phyloP scores from a whole-genome alignment of 129 eudicot genomes.

The Escallonia rubra region DNA sequence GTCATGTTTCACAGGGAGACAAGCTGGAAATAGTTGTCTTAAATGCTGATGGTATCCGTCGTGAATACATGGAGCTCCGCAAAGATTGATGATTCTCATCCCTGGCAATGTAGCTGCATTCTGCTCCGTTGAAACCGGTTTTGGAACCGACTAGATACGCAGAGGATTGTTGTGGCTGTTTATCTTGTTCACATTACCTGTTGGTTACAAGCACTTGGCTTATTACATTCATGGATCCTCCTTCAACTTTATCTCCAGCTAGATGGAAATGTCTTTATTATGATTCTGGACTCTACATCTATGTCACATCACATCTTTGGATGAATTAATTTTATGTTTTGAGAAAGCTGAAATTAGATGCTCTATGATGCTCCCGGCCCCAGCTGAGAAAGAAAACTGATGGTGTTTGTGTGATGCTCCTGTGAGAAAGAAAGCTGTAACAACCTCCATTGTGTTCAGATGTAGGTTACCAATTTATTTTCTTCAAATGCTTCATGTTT shows the following conservation, averaged over 20 bases:
- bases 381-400: too few species aligned
- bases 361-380: too few species aligned
- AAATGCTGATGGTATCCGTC: constrained; percentile 48
- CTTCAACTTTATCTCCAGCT: background rate
- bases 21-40: constrained; percentile 68
- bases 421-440: too few species aligned
- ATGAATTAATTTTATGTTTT: too few species aligned
- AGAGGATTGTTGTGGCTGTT: background rate
- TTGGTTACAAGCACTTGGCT: background rate
- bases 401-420: too few species aligned
- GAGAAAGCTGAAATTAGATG: too few species aligned
- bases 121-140: background rate
- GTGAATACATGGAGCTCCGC: constrained; percentile 70
- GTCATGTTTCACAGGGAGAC: constrained; percentile 60
- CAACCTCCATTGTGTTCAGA: too few species aligned
- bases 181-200: constrained; percentile 1
- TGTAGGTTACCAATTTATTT: too few species aligned
- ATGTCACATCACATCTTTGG: too few species aligned
- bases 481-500: too few species aligned
- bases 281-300: background rate
- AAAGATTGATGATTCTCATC: constrained; percentile 38
- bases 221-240: background rate
- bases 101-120: background rate
- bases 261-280: background rate
- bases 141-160: background rate